Evolutionary conservation across 2,329 filamentous ascomycete genomes (phyloP).

Genomic region (Lizonia empirigonia): DNA sequence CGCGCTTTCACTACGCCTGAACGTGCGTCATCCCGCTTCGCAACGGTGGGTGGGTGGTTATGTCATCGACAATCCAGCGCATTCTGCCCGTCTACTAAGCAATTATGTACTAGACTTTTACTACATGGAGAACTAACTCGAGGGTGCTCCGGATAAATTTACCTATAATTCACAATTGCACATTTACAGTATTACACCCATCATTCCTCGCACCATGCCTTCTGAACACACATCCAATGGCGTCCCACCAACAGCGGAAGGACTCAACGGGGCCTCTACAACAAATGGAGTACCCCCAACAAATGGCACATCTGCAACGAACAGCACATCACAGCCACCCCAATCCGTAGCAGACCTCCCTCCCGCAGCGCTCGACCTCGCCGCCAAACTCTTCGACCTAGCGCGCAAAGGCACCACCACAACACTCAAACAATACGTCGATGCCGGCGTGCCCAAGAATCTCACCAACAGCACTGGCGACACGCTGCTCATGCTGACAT

Average conservation of each 20-base stretch:
- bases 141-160: no score
- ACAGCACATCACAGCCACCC: slow-evolving; percentile 9
- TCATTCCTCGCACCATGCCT: slow-evolving; percentile 17
- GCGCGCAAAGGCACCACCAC: slow-evolving; percentile 65
- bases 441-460: slow-evolving; percentile 69
- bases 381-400: slow-evolving; percentile 69
- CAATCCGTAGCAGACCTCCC: slow-evolving; percentile 52
- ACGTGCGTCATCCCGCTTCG: slow-evolving; percentile 19
- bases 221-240: slow-evolving; percentile 23
- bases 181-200: neutral
- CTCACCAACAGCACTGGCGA: slow-evolving; percentile 76
- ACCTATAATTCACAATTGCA: no score
- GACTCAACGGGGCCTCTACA: neutral
- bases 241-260: slow-evolving; percentile 14
- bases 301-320: neutral
- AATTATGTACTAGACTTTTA: slow-evolving; percentile 13
- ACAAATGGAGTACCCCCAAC: slow-evolving; percentile 3
- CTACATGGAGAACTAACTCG: neutral
- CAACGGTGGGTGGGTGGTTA: slow-evolving; percentile 31
- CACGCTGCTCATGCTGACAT: slow-evolving; percentile 74
- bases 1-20: slow-evolving; percentile 21
- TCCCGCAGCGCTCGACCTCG: slow-evolving; percentile 69
- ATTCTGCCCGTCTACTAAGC: slow-evolving; percentile 18
- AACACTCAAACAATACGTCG: slow-evolving; percentile 67
- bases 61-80: slow-evolving; percentile 31